Conservation (phyloP, 2,329 filamentous ascomycete species). For the Hypomyces rosellus region DNA sequence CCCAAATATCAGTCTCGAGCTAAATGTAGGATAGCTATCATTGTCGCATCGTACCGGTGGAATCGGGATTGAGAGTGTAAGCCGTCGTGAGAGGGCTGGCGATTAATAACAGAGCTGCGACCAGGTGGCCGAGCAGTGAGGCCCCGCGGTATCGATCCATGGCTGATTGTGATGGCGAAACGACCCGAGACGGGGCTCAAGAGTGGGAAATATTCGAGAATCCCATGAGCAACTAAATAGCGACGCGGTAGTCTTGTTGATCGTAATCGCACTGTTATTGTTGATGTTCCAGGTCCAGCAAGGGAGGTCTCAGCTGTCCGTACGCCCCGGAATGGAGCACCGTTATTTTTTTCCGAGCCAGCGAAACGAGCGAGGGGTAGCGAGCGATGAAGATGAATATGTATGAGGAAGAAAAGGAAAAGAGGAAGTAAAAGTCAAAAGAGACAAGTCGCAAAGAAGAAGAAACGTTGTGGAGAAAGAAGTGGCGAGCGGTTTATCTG, state of each 20-base stretch:
- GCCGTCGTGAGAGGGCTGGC: constrained; percentile 21
- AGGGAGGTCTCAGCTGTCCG: constrained; percentile 1
- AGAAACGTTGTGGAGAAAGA: constrained; percentile 9
- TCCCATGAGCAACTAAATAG: constrained; percentile 2
- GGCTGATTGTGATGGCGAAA: constrained; percentile 5
- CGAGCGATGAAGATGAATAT: constrained; percentile 9
- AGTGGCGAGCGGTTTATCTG: constrained; percentile 3
- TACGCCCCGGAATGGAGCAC: not conserved
- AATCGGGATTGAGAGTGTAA: constrained; percentile 33
- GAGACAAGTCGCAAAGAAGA: constrained; percentile 1
- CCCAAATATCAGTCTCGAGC: not conserved
- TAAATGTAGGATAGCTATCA: not conserved
- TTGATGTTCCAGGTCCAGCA: not conserved
- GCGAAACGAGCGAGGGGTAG: constrained; percentile 8
- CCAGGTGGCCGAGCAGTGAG: constrained; percentile 15
- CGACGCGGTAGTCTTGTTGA: not conserved
- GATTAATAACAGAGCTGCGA: constrained; percentile 20
- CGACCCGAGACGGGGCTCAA: constrained; percentile 10
- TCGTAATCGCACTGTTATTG: not conserved
- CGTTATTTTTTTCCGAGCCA: not conserved
- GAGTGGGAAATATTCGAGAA: not conserved
- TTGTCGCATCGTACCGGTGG: constrained; percentile 23
- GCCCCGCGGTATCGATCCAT: constrained; percentile 17
- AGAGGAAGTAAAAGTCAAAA: constrained; percentile 8
- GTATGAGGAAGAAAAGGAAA: constrained; percentile 6